Evolutionary conservation across 1,284 basidiomycete species (phyloP), one percentile per base, ranked within the genome.

Genomic region (Ceratobasidium sp.): DNA sequence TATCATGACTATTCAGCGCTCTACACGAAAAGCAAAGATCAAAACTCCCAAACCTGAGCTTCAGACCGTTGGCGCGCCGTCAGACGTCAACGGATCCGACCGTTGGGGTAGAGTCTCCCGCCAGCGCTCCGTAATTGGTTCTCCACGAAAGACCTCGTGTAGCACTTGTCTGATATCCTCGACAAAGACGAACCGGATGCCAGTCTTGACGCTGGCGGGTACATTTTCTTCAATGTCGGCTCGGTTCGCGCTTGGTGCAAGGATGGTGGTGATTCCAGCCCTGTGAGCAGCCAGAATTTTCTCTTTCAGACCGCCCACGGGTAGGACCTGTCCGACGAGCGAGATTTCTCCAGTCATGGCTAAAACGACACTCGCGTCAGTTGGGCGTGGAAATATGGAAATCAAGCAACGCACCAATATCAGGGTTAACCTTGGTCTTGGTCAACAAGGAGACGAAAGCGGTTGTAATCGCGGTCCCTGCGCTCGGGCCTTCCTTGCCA

Each of bases 261-360:
- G 83, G 74, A 96, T 92, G 0, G 91, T 95, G 82, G 91, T 94
- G 83, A 97, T 96, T 1, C 94, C 94, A 1, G 95, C 94, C 12
- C 95, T 87, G 79, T 97, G 95, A 0, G 95, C 95, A 1, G 95
- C 95, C 1, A 96, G 86, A 76, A 96, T 96, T 85, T 96, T 96
- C 84, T 97, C 95, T 83, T 96, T 97, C 74, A 97, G 81, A 0
- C 95, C 95, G 12, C 95, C 95, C 3, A 97, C 95, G 1, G 95
- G 94, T 0, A 96, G 85, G 8, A 97, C 95, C 81, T 95, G 93
- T 0, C 95, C 95, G 0, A 94, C 89, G 18, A 97, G 87, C 3
- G 94, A 93, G 73, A 98, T 94, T 80, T 97, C 95, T 46, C 95
- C 95, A 0, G 95, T 97, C 94, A 97, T 95, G 7, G 95, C 95